Percentiles rank a stretch among this genome's conserved stretches.
Evolutionary conservation across 2,329 filamentous ascomycete genomes (phyloP).

Genomic region (Beauveria bassiana): DNA sequence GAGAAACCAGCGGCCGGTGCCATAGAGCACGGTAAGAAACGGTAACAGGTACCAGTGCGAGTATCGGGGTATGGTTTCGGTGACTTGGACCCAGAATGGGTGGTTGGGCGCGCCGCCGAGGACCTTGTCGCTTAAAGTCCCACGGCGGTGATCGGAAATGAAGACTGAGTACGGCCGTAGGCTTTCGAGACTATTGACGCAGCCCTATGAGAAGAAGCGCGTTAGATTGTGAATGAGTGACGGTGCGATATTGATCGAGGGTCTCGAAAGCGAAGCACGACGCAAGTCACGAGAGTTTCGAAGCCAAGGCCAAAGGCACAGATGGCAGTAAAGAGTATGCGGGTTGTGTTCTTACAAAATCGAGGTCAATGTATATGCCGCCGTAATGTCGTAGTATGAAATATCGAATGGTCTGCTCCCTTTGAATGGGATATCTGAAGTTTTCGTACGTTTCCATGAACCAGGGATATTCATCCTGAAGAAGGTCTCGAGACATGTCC

Average conservation of each 20-base stretch:
- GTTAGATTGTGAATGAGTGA: background rate
- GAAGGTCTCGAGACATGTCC: conserved; percentile 56
- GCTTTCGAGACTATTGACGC: conserved; percentile 3
- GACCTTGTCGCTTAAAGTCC: background rate
- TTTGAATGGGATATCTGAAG: conserved; percentile 64
- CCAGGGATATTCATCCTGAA: conserved; percentile 62
- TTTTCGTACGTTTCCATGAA: conserved; percentile 62
- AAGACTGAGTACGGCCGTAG: background rate
- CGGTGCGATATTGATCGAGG: background rate
- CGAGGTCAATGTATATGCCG: conserved; percentile 62
- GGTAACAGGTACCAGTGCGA: background rate
- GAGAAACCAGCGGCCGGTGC: conserved; percentile 9
- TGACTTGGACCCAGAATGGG: conserved; percentile 1
- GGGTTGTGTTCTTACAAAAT: conserved; percentile 11
- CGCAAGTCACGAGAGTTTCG: background rate
- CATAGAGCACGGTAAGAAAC: background rate
- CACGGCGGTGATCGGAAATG: conserved; percentile 1
- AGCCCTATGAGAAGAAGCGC: background rate
- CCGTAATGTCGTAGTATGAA: conserved; percentile 66
- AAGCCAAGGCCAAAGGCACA: too few species aligned
- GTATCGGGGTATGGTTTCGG: conserved; percentile 3
- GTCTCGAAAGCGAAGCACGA: too few species aligned
- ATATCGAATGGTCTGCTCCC: conserved; percentile 65
- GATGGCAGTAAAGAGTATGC: background rate
- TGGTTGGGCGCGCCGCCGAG: conserved; percentile 2